Conservation (phyloP, 2,329 filamentous ascomycete genomes). For the Endothia cerciana region DNA sequence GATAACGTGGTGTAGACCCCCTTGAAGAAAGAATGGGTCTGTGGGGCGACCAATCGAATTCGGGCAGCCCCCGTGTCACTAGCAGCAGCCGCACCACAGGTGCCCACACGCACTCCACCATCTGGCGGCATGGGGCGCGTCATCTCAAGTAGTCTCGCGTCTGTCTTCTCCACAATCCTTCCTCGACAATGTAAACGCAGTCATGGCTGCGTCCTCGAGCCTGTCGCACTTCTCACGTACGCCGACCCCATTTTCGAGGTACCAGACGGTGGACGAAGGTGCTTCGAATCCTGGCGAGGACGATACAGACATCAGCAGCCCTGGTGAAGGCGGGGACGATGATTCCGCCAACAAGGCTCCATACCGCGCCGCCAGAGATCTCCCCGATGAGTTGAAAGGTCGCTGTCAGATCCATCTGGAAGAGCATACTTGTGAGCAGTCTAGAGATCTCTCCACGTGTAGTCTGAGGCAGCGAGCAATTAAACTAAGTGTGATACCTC, state of each 20-base stretch:
- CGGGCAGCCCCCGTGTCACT: background rate
- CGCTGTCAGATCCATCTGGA: conserved; percentile 76
- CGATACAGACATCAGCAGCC: conserved; percentile 30
- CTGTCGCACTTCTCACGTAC: conserved; percentile 32
- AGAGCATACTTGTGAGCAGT: conserved; percentile 59
- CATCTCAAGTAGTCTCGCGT: background rate
- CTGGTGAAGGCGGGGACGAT: conserved; percentile 26
- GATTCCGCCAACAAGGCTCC: conserved; percentile 12
- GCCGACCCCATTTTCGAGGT: conserved; percentile 30
- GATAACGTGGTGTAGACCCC: background rate
- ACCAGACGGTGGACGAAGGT: conserved; percentile 24
- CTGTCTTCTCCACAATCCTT: background rate
- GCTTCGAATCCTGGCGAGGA: conserved; percentile 4
- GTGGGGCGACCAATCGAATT: background rate
- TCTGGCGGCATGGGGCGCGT: background rate
- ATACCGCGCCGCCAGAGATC: conserved; percentile 58
- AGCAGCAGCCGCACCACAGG: background rate
- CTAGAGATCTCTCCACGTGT: background rate
- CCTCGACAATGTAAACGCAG: conserved; percentile 9
- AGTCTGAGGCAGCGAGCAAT: conserved; percentile 5
- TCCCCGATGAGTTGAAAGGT: conserved; percentile 67
- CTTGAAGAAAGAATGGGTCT: background rate
- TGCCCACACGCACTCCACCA: background rate
- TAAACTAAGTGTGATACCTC: background rate
- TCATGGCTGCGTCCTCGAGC: conserved; percentile 38